Evolutionary conservation across 1,139 yeast species (phyloP).

Genomic region (Pichia sp.): DNA sequence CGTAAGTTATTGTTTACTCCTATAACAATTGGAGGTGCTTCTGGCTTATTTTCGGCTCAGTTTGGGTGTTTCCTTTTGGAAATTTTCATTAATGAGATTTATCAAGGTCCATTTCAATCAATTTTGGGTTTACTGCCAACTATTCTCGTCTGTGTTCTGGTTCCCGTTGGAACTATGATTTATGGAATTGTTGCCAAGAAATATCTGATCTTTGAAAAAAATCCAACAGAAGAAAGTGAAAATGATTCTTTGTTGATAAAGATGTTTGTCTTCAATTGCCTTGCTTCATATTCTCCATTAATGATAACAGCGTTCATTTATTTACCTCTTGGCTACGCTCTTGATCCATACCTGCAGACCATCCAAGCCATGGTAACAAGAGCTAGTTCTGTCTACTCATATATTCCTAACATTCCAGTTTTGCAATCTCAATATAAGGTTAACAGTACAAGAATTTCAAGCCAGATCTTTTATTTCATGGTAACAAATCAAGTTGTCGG

Average conservation of each 20-base stretch:
- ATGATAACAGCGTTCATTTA: slow-evolving; percentile 82
- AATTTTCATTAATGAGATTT: slow-evolving; percentile 76
- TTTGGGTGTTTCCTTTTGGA: slow-evolving; percentile 71
- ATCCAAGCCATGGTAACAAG: slow-evolving; percentile 15
- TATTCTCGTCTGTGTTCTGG: slow-evolving; percentile 58
- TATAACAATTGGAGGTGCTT: slow-evolving; percentile 55
- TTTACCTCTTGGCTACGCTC: slow-evolving; percentile 63
- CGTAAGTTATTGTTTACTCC: slow-evolving; percentile 69
- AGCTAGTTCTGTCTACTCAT: slow-evolving; percentile 21
- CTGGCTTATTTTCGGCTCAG: slow-evolving; percentile 59
- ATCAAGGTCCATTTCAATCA: slow-evolving; percentile 72
- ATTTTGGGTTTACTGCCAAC: slow-evolving; percentile 72
- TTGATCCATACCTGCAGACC: slow-evolving; percentile 29
- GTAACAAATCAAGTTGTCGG: slow-evolving; percentile 76
- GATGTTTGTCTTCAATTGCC: slow-evolving; percentile 69
- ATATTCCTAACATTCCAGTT: slow-evolving; percentile 36
- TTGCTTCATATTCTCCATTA: slow-evolving; percentile 79
- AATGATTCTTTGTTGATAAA: slow-evolving; percentile 63
- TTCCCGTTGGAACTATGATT: slow-evolving; percentile 63
- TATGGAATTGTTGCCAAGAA: slow-evolving; percentile 48
- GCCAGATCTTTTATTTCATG: slow-evolving; percentile 72
- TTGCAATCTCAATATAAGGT: slow-evolving; percentile 52
- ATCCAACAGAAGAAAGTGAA: slow-evolving; percentile 52
- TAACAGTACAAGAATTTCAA: slow-evolving; percentile 61
- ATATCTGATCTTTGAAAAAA: slow-evolving; percentile 69